A percentile compares a stretch with the other conserved stretches of the same genome.
Evolutionary conservation across 345 rosid genomes (phyloP).

Genomic region (Melastoma malabathricum): DNA sequence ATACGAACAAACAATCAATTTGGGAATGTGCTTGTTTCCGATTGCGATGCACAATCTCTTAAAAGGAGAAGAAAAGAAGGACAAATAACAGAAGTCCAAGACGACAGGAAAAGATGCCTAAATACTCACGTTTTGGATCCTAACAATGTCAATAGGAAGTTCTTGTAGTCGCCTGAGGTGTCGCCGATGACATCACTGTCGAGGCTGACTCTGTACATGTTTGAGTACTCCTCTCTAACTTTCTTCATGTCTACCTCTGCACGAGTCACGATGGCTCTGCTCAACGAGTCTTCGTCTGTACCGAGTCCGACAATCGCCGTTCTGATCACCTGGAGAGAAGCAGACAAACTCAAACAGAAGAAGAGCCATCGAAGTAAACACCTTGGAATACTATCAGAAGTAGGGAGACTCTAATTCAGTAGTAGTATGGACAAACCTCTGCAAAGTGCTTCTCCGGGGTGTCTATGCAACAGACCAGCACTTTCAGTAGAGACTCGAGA

Average conservation of each 20-base stretch:
- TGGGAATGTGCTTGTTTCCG: too few species aligned
- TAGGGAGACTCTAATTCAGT: neutral
- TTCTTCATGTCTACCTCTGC: constrained; percentile 75
- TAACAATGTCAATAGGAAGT: constrained; percentile 58
- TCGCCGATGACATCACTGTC: constrained; percentile 58
- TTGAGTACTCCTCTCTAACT: constrained; percentile 45
- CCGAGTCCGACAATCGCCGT: constrained; percentile 53
- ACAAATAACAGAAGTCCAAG: too few species aligned
- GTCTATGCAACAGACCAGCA: constrained; percentile 42
- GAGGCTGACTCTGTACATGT: constrained; percentile 34
- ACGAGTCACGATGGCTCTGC: constrained; percentile 59
- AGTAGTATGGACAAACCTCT: constrained; percentile 23
- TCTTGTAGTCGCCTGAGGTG: constrained; percentile 61
- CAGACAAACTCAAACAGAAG: too few species aligned
- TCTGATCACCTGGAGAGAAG: constrained; percentile 34
- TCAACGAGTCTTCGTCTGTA: constrained; percentile 77
- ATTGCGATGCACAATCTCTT: too few species aligned
- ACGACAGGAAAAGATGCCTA: too few species aligned
- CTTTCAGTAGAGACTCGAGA: constrained; percentile 34
- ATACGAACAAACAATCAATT: too few species aligned
- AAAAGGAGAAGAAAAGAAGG: too few species aligned
- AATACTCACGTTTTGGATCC: constrained; percentile 43
- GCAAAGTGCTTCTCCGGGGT: constrained; percentile 81
- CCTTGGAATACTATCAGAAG: neutral
- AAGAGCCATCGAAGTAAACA: neutral